Conservation (phyloP, 139 green algal species). For the Haematococcus sp. region DNA sequence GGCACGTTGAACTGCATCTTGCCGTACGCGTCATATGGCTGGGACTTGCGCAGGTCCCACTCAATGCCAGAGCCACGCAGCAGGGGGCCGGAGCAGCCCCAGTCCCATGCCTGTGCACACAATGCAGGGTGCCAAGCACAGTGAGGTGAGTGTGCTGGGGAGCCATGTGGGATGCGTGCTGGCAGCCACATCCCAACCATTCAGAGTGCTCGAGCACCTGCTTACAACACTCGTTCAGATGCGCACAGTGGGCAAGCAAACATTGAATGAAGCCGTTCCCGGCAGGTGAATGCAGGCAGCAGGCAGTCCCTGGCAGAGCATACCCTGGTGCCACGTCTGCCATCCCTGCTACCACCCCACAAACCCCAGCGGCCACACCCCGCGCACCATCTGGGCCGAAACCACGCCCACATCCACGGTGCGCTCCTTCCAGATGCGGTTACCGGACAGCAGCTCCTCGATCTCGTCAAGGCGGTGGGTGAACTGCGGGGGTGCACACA, state of each 20-base stretch:
- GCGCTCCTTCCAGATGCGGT: conserved; percentile 89
- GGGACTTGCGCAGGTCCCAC: conserved; percentile 81
- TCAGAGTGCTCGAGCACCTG: too few relatives aligned
- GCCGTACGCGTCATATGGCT: conserved; percentile 86
- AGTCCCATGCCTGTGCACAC: conserved; percentile 44
- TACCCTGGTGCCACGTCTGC: background rate
- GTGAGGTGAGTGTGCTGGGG: background rate
- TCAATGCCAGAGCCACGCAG: conserved; percentile 71
- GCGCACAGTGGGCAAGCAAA: too few relatives aligned
- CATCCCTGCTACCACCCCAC: too few relatives aligned
- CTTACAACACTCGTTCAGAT: too few relatives aligned
- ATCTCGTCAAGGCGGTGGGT: conserved; percentile 82
- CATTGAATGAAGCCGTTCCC: too few relatives aligned
- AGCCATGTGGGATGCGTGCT: background rate
- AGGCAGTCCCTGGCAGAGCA: background rate
- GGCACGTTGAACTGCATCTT: conserved; percentile 82
- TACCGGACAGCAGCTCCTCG: conserved; percentile 83
- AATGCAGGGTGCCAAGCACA: background rate
- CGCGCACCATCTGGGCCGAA: conserved; percentile 61
- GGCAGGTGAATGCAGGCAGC: too few relatives aligned
- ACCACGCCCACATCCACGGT: conserved; percentile 83
- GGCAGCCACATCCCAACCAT: background rate
- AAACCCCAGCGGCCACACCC: too few relatives aligned
- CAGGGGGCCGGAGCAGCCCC: conserved; percentile 74
- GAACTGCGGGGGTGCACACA: conserved; percentile 51